These are phyloP conservation scores for Penicillium expansum DNA, from an alignment of 2,329 filamentous ascomycete species.

Conservation along the genomic window DNA sequence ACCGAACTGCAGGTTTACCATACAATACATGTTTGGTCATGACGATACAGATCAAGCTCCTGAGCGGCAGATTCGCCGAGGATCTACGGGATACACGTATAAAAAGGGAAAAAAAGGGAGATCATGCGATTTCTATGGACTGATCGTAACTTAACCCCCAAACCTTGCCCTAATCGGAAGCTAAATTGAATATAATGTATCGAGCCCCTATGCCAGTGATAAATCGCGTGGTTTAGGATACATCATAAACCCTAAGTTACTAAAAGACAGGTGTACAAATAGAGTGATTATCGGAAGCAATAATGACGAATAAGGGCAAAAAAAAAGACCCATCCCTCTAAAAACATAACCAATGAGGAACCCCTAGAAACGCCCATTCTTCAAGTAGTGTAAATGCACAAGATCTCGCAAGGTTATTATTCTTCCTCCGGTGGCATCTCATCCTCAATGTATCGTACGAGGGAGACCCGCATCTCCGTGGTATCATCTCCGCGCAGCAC, in stretches of 20 bases:
- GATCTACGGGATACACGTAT: slow-evolving; percentile 10
- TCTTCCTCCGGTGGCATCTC: slow-evolving; percentile 97
- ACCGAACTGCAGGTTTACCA: not conserved
- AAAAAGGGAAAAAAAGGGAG: slow-evolving; percentile 3
- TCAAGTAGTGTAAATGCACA: slow-evolving; percentile 6
- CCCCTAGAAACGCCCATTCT: slow-evolving; percentile 8
- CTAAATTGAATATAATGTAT: not conserved
- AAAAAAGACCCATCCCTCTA: not conserved
- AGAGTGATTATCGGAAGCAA: not conserved
- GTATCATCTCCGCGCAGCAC: slow-evolving; percentile 89
- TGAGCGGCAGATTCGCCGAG: slow-evolving; percentile 5
- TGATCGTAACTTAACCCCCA: not conserved
- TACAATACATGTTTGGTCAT: not conserved
- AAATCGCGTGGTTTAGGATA: slow-evolving; percentile 24
- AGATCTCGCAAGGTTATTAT: slow-evolving; percentile 47
- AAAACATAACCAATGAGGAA: not conserved
- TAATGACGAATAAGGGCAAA: not conserved
- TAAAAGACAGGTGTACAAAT: slow-evolving; percentile 2
- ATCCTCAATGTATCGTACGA: slow-evolving; percentile 94
- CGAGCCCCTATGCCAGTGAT: slow-evolving; percentile 13
- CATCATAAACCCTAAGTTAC: slow-evolving; percentile 24
- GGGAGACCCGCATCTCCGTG: slow-evolving; percentile 91
- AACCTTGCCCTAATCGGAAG: not conserved
- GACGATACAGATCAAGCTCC: slow-evolving; percentile 6
- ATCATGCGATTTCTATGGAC: slow-evolving; percentile 9